Evolutionary conservation across 2,329 filamentous ascomycete species (phyloP), one percentile per base, ranked within the genome.

Genomic region (Alternaria triticina): DNA sequence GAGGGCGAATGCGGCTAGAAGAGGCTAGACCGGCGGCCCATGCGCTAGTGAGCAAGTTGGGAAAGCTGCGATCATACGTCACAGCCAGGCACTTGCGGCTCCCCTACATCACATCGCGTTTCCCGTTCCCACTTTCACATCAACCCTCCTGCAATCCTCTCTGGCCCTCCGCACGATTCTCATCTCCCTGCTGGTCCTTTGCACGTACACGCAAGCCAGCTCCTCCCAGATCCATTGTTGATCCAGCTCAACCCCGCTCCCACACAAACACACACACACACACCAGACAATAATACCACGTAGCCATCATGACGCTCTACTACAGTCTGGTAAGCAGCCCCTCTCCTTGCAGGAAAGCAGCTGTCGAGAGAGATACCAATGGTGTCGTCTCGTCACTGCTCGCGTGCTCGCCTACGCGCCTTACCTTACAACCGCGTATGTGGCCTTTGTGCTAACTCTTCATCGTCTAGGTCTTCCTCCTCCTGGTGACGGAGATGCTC

Each of bases 401-500:
- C 56, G 62, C 59, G 58, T 65, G 62, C 56, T 45, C 25, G 46
- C 47, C 45, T 46, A 20, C 36, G 20, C 50, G 36, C 36, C 36
- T 40, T 36, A 27, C 30, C 27, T 27, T 8, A 9, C 5, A 50
- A 57, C 15, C 25, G 45, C 27, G 56, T 23, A 70, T 61, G 54
- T 65, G 66, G 63, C 64, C 57, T 66, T 68, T 58, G 55, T 75
- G 70, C 76, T 79, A 69, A 79, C 73, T 65, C 67, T 23, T 46
- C 70, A 28, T 61, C 58, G 47, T 54, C 49, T 75, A 96, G 93
- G 92, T 96, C 75, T 96, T 96, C 83, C 81, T 91, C 79, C 88
- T 95, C 74, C 86, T 96, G 74, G 88, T 96, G 82, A 86, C 89
- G 75, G 92, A 96, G 89, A 95, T 96, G 91, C 84, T 83, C 65